Evolutionary conservation across 2,329 filamentous ascomycete species (phyloP), one percentile per base, ranked within the genome.

Genomic region (Fusarium succisae): DNA sequence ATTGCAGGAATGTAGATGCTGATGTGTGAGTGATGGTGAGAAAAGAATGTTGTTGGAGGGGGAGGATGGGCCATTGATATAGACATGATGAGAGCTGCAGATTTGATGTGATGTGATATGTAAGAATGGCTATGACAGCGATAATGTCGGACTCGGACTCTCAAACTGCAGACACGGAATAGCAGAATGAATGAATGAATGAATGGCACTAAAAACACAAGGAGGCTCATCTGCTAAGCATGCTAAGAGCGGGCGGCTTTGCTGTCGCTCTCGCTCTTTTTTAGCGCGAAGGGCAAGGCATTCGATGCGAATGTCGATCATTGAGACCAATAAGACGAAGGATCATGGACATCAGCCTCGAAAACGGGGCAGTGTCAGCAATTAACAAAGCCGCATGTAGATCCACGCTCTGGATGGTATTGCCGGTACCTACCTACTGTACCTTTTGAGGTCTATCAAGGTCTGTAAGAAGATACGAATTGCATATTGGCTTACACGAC

Each of bases 361-460:
- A 41, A 45, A 57, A 74, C 12, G 63, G 54, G 71, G 55, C 71
- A 41, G 71, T 74, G 71, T 69, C 63, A 73, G 63, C 67, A 63
- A 28, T 32, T 32, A 28, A 55, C 41, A 24, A 60, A 43, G 43
- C 62, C 44, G 30, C 53, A 24, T 39, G 56, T 22, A 62, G 43
- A 66, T 66, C 43, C 41, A n/a, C 30, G 39, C n/a, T 57, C 28
- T 53, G 39, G 28, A 54, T 47, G 47, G 32, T 45, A 26, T 43
- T 66, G 24, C 48, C 24, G 9, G 24, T 26, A 56, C 20, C 32
- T 47, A 28, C 32, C 32, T 15, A 35, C 26, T 26, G 26, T 26
- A 26, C 26, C 26, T 26, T 26, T 26, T 39, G 35, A 3, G 20
- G 35, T 28, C 24, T 55, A 55, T 39, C 51, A 39, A 26, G 35